Evolutionary conservation across 306 rosid species (phyloP).

Genomic region (Vigna unguiculata): DNA sequence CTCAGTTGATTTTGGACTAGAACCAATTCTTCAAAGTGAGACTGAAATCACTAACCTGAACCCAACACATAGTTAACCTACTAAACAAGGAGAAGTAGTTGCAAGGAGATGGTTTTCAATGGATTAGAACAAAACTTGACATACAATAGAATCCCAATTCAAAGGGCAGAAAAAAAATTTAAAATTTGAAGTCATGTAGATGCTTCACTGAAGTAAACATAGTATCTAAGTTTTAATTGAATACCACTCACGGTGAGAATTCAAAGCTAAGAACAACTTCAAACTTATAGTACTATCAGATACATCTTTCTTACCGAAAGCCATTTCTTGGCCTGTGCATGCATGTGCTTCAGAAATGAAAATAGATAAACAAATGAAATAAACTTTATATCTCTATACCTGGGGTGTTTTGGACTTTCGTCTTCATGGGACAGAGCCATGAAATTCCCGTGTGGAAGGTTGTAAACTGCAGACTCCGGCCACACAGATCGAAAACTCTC

Average conservation of each 20-base stretch:
- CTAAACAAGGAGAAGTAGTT: neutral
- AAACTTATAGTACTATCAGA: neutral
- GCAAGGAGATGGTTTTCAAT: neutral
- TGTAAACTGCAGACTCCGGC: slow-evolving; percentile 50
- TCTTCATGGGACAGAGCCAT: slow-evolving; percentile 58
- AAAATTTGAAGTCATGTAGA: neutral
- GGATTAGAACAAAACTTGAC: neutral
- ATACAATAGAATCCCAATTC: neutral
- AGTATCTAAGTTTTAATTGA: neutral
- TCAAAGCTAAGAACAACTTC: neutral
- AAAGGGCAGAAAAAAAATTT: neutral
- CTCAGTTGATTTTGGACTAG: neutral
- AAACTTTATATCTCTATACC: slow-evolving; percentile 49
- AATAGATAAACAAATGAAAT: neutral
- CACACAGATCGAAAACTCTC: slow-evolving; percentile 44
- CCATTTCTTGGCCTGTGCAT: neutral
- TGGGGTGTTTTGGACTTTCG: slow-evolving; percentile 51
- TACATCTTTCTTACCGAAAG: neutral
- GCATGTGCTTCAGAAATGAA: neutral
- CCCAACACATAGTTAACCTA: too few species aligned
- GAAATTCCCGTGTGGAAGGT: slow-evolving; percentile 57
- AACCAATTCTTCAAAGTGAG: neutral
- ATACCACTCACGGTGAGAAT: neutral
- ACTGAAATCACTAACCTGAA: neutral
- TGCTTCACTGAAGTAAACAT: neutral